phyloP scores from a whole-genome alignment of 345 rosid species.

The Melaleuca quinquenervia region DNA sequence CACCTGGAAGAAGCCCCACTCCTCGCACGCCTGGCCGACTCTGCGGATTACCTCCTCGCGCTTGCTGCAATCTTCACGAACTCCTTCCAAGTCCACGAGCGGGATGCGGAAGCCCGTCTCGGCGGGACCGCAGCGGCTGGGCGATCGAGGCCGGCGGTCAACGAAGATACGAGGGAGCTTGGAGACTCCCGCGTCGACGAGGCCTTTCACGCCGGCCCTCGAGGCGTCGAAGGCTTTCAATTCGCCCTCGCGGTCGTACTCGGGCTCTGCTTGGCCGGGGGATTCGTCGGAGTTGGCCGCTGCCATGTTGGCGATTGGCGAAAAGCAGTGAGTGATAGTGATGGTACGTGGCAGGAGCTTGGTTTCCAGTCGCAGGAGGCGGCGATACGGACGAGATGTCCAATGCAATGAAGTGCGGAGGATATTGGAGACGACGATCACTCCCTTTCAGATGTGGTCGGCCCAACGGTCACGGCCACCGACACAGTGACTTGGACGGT shows the following conservation, averaged over 20 bases:
- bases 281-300: background rate
- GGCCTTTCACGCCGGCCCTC: slow-evolving; percentile 31
- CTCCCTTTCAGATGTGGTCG: background rate
- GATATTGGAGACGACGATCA: background rate
- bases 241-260: slow-evolving; percentile 3
- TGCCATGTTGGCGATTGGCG: background rate
- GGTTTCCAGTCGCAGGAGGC: background rate
- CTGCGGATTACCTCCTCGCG: slow-evolving; percentile 5
- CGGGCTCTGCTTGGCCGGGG: background rate
- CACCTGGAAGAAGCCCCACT: slow-evolving; percentile 40
- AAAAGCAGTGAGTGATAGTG: background rate
- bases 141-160: background rate
- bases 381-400: background rate
- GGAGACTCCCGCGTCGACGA: slow-evolving; percentile 19
- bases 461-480: background rate
- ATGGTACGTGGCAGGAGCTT: background rate
- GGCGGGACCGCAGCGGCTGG: background rate
- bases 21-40: slow-evolving; percentile 19
- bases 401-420: background rate
- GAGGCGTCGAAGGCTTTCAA: slow-evolving; percentile 13
- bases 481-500: background rate
- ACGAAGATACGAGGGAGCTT: slow-evolving; percentile 22
- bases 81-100: slow-evolving; percentile 20
- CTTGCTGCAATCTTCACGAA: background rate
- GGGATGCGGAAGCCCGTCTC: slow-evolving; percentile 10